A percentile compares a stretch with the other conserved stretches of the same genome.
phyloP scores from a whole-genome alignment of 75 land plant species.

The Larix kaempferi region DNA sequence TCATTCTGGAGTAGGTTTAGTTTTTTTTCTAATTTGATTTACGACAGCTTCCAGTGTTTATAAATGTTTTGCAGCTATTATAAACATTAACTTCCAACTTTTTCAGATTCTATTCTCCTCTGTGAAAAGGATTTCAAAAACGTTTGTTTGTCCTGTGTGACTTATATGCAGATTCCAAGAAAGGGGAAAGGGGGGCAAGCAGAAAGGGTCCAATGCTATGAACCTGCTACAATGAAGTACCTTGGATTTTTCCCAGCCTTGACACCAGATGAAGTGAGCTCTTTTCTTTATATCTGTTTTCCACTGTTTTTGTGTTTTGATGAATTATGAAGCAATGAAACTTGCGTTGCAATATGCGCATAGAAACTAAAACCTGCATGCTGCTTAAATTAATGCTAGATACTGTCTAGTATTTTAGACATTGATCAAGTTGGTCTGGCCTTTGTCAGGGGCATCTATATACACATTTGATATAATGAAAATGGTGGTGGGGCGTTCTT shows the following conservation, averaged over 20 bases:
- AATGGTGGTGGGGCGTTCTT: too few species aligned
- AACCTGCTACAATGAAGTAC: slow-evolving; percentile 96
- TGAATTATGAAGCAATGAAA: background rate
- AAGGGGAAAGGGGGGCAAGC: slow-evolving; percentile 39
- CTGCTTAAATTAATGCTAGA: background rate
- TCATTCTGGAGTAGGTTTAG: background rate
- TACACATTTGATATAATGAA: background rate
- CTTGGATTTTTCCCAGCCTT: slow-evolving; percentile 70
- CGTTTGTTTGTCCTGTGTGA: background rate
- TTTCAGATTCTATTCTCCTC: background rate
- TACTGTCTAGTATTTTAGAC: background rate
- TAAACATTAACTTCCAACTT: background rate
- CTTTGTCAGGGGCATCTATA: background rate
- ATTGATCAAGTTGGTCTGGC: background rate
- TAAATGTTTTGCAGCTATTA: background rate
- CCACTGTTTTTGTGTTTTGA: slow-evolving; percentile 3
- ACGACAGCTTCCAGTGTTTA: background rate
- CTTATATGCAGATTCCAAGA: slow-evolving; percentile 56
- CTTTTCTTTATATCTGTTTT: background rate
- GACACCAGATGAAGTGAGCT: slow-evolving; percentile 58
- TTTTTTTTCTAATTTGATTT: slow-evolving; percentile 5
- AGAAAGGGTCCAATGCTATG: slow-evolving; percentile 88
- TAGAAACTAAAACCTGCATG: background rate
- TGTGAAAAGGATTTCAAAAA: background rate
- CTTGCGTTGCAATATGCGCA: background rate